Evolutionary conservation across 768 basidiomycete genomes (phyloP), one percentile per base, ranked within the genome.

Genomic region (Hygrophorus pudorinus): DNA sequence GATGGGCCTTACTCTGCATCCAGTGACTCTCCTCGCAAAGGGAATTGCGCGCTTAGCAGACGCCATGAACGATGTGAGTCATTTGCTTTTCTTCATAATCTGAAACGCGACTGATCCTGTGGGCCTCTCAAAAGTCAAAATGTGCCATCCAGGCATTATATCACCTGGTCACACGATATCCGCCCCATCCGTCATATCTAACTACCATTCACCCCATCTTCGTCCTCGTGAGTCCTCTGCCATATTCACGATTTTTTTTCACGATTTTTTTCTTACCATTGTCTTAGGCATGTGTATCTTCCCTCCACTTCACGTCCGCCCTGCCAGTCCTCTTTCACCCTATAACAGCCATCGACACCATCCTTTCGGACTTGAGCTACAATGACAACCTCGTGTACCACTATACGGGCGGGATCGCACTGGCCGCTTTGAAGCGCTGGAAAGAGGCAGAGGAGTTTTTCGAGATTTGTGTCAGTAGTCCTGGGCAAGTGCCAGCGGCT

Each of bases 341-440:
- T 13, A 81, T 90, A 50, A 76, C 77, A 10, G 67, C 75, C 34
- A 71, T 91, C 45, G 79, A 82, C 57, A 70, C 64, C 2, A 49
- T 57, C 0, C 58, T 74, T n/a, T 76, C 75, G 2, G 84, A 88
- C 48, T 64, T 93, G 43, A 62, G 59, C 27, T 90, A 88, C 63
- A 79, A 74, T 50, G 90, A 92, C 59, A 83, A 83, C 53, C 70
- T 94, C 17, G 62, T 74, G n/a, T 91, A 91, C 57, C 86, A 92
- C 65, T 90, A 91, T 59, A 65, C 76, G 2, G 88, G 82, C 2
- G 90, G 87, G 1, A 66, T 85, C n/a, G 73, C 72, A 1, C 67
- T 82, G 1, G 73, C 74, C 0, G 76, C 77, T 0, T 65, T 86
- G 34, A 78, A 79, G 52, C 66, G 67, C 13, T 91, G 81, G 78